These are phyloP conservation scores for Mycena galericulata DNA, from an alignment of 768 basidiomycete genomes.

Conservation along the genomic window DNA sequence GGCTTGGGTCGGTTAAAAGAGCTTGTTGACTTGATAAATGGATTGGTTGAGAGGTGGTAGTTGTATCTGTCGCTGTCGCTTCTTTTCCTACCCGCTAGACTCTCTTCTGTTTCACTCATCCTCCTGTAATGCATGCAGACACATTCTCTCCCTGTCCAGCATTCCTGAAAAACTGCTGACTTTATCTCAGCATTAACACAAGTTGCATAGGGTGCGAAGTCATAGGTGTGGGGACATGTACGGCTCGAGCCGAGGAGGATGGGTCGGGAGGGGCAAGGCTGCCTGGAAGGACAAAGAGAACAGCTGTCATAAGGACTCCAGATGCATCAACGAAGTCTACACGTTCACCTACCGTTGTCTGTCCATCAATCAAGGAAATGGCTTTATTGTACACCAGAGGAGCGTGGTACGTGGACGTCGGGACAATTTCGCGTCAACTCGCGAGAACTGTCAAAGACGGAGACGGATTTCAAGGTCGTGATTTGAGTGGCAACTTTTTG, in stretches of 20 bases:
- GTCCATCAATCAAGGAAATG: background rate
- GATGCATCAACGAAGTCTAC: background rate
- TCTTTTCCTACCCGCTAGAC: no score
- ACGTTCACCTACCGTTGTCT: background rate
- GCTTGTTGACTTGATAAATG: background rate
- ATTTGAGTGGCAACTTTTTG: no score
- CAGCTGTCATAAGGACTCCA: background rate
- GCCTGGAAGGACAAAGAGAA: background rate
- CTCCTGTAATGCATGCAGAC: conserved; percentile 2
- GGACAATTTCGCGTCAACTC: no score
- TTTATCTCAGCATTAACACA: no score
- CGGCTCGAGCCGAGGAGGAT: background rate
- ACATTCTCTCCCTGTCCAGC: background rate
- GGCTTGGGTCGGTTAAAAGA: background rate
- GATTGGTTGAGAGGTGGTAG: background rate
- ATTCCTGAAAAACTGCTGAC: background rate
- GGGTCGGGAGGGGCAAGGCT: background rate
- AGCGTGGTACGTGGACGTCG: no score
- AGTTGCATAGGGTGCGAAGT: background rate
- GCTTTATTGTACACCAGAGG: no score
- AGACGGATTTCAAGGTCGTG: no score
- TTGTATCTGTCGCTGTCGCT: no score
- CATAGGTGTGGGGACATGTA: background rate
- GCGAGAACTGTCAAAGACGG: no score
- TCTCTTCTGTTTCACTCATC: background rate